A percentile compares a stretch with the other conserved stretches of the same genome.
phyloP scores from a whole-genome alignment of 805 yeast species.

The Zygosaccharomyces gambellarensis region DNA sequence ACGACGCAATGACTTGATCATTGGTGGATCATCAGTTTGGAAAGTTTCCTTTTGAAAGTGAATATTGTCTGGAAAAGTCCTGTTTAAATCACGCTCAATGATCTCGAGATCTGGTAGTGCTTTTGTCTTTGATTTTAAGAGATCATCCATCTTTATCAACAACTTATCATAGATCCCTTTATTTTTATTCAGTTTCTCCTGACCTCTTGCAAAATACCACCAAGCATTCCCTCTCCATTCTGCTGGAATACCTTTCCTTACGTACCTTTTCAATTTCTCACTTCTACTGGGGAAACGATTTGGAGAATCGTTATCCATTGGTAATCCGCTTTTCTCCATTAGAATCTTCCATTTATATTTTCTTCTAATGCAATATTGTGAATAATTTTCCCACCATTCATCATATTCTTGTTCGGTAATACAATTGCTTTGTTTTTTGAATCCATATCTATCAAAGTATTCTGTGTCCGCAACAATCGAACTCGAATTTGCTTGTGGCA shows the following conservation, averaged over 20 bases:
- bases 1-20: slow-evolving; percentile 69
- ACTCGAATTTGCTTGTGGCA: slow-evolving; percentile 1
- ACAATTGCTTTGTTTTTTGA: slow-evolving; percentile 58
- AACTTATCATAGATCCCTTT: slow-evolving; percentile 69
- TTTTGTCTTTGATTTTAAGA: slow-evolving; percentile 10
- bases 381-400: slow-evolving; percentile 69
- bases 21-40: slow-evolving; percentile 48
- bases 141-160: slow-evolving; percentile 54
- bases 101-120: slow-evolving; percentile 65
- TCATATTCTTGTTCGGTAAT: slow-evolving; percentile 57
- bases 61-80: slow-evolving; percentile 92
- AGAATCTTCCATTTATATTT: slow-evolving; percentile 72
- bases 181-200: slow-evolving; percentile 62
- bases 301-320: slow-evolving; percentile 46
- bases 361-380: slow-evolving; percentile 56
- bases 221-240: slow-evolving; percentile 97
- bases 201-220: slow-evolving; percentile 91
- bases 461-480: slow-evolving; percentile 8
- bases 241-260: slow-evolving; percentile 91
- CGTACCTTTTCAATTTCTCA: slow-evolving; percentile 71
- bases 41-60: slow-evolving; percentile 53
- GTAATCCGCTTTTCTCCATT: slow-evolving; percentile 64
- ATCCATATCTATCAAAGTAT: slow-evolving; percentile 77
- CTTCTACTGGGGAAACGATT: slow-evolving; percentile 70
- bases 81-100: slow-evolving; percentile 85